A percentile compares a stretch with the other conserved stretches of the same genome.
phyloP scores from a whole-genome alignment of 371 early-diverging fungal genomes.

The Cokeromyces recurvatus region DNA sequence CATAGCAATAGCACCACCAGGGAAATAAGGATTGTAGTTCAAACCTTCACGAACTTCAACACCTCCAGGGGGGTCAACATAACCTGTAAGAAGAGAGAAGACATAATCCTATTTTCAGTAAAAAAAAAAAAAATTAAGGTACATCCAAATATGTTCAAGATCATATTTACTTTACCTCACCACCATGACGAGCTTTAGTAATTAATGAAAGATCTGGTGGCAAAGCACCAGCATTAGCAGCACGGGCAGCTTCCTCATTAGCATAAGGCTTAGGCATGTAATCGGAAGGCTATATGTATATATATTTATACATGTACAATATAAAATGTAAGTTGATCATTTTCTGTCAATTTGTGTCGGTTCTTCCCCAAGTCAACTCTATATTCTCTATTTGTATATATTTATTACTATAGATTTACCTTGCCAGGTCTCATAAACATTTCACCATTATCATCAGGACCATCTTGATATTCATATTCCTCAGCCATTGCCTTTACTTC shows the following conservation, averaged over 20 bases:
- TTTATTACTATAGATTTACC: slow-evolving; percentile 50
- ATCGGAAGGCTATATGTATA: slow-evolving; percentile 70
- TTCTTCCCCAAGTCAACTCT: too few species aligned
- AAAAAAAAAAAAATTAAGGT: too few species aligned
- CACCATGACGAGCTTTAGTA: slow-evolving; percentile 93
- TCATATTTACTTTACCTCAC: slow-evolving; percentile 61
- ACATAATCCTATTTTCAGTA: slow-evolving; percentile 75
- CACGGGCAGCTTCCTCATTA: slow-evolving; percentile 96
- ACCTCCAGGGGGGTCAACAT: slow-evolving; percentile 95
- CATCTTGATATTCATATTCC: slow-evolving; percentile 89
- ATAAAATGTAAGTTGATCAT: background rate
- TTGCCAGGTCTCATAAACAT: slow-evolving; percentile 96
- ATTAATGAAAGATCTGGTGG: slow-evolving; percentile 97
- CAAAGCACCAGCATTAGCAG: slow-evolving; percentile 93
- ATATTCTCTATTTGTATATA: too few species aligned
- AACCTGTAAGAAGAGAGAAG: slow-evolving; percentile 93
- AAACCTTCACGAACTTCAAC: slow-evolving; percentile 92
- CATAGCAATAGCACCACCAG: slow-evolving; percentile 98
- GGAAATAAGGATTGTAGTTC: slow-evolving; percentile 99
- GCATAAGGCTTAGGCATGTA: slow-evolving; percentile 92
- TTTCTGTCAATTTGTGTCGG: too few species aligned
- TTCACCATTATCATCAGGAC: slow-evolving; percentile 92
- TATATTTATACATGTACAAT: too few species aligned
- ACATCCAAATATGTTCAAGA: too few species aligned
- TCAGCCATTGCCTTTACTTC: slow-evolving; percentile 95